These are phyloP conservation scores for Jimgerdemannia lactiflua DNA, from an alignment of 192 early-diverging fungal species.

Conservation along the genomic window DNA sequence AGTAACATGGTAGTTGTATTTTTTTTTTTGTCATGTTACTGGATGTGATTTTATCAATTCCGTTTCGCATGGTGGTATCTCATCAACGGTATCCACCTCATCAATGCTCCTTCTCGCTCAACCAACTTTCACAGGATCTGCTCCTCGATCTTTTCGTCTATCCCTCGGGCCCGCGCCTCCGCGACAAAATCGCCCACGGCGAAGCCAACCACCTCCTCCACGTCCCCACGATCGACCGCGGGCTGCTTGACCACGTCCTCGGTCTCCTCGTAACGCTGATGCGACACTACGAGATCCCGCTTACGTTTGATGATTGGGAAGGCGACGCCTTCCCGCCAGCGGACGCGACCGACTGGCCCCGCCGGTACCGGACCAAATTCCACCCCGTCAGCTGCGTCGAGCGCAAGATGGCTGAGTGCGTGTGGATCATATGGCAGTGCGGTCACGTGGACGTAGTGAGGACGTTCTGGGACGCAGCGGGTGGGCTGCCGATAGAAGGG, in stretches of 20 bases:
- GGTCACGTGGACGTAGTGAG: no score
- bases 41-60: no score
- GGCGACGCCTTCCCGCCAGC: neutral
- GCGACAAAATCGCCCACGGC: slow-evolving; percentile 17
- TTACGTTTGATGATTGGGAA: neutral
- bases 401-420: no score
- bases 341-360: neutral
- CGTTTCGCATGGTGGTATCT: no score
- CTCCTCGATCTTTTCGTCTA: slow-evolving; percentile 21
- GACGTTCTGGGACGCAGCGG: no score
- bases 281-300: slow-evolving; percentile 1
- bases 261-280: slow-evolving; percentile 9
- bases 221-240: neutral
- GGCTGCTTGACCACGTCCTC: slow-evolving; percentile 5
- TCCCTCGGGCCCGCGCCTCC: slow-evolving; percentile 8
- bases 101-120: no score
- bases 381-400: slow-evolving; percentile 5
- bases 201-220: slow-evolving; percentile 11
- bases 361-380: neutral
- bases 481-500: no score
- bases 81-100: no score
- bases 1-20: neutral
- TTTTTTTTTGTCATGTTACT: neutral
- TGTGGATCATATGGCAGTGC: no score
- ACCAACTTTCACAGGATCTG: slow-evolving; percentile 7